Base-by-base conservation (phyloP, 2,329 filamentous ascomycete genomes). In the Dactylonectria estremocensis region DNA sequence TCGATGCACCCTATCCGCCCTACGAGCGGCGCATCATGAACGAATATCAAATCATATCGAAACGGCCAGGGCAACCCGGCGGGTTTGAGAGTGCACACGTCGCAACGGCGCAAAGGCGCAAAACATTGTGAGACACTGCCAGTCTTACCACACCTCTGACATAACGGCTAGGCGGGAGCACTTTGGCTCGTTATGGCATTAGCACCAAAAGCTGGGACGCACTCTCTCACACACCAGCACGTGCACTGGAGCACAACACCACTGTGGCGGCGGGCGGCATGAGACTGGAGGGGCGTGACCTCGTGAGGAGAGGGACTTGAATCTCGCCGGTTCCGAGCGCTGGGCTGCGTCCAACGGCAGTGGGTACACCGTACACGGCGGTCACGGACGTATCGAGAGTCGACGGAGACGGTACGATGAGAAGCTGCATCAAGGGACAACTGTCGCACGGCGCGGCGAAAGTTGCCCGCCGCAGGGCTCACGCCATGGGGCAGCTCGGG, bases 301-400 rank as follows among this genome's bases (percentile, higher is more conserved):
- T 28, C 31, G 45, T 50, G 53, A 52, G 31, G 13, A 20, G 35
- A 52, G 53, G 24, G 18, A 55, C 40, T 35, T 35, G 45, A 54
- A 37, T 28, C 48, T 64, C 52, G 52, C 28, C 33, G 33, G 48
- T 60, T 40, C 61, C 35, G 64, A 50, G 57, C 63, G 67, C 71
- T 70, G 66, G 64, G 67, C 67, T 68, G 60, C 72, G 69, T 70
- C 70, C 54, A 64, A 69, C 64, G 69, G 61, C 61, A 50, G 35
- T 69, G 40, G 46, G 31, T 53, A 37, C 57, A 28, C 24, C 24
- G 24, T 28, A 28, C 24, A 28, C 24, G 24, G 46, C 33, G 18
- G 37, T 16, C 35, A 40, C 35, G 13, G 35, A 9, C 45, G 43
- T 43, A 40, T 50, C 7, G 50, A 33, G 18, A 11, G 33, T 7